Evolutionary conservation across 768 basidiomycete species (phyloP).

Genomic region (Naganishia friedmannii): DNA sequence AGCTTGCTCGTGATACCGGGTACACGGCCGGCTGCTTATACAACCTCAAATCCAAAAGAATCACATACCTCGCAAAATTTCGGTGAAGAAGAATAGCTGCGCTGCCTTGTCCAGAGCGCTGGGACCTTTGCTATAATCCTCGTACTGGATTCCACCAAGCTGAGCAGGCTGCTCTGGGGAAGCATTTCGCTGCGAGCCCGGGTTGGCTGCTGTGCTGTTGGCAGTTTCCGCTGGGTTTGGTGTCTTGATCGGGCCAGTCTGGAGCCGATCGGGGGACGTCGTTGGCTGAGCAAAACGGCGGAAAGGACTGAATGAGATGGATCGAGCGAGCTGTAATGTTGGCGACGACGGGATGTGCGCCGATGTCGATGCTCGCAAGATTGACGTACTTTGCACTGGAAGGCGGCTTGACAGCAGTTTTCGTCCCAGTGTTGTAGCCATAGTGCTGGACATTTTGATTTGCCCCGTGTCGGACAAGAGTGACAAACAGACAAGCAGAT

Average conservation of each 20-base stretch:
- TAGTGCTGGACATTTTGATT: background rate
- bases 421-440: slow-evolving; percentile 23
- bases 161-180: slow-evolving; percentile 29
- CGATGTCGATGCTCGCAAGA: slow-evolving; percentile 17
- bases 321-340: slow-evolving; percentile 41
- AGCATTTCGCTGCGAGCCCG: slow-evolving; percentile 34
- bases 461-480: background rate
- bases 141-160: slow-evolving; percentile 35
- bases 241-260: slow-evolving; percentile 41
- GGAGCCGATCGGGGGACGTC: slow-evolving; percentile 37
- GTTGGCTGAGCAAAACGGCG: slow-evolving; percentile 38
- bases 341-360: slow-evolving; percentile 20
- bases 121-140: slow-evolving; percentile 61
- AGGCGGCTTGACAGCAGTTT: slow-evolving; percentile 18
- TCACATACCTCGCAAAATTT: slow-evolving; percentile 83
- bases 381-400: slow-evolving; percentile 15
- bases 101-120: slow-evolving; percentile 94
- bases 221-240: slow-evolving; percentile 38
- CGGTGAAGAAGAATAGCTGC: slow-evolving; percentile 96
- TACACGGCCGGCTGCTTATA: background rate
- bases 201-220: slow-evolving; percentile 27
- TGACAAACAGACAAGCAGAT: background rate
- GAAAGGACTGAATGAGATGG: slow-evolving; percentile 34
- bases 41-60: background rate
- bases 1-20: background rate